Percentiles rank a stretch among this genome's conserved stretches.
Conservation (phyloP, 2,329 filamentous ascomycete species). For the Periglandula ipomoeae region DNA sequence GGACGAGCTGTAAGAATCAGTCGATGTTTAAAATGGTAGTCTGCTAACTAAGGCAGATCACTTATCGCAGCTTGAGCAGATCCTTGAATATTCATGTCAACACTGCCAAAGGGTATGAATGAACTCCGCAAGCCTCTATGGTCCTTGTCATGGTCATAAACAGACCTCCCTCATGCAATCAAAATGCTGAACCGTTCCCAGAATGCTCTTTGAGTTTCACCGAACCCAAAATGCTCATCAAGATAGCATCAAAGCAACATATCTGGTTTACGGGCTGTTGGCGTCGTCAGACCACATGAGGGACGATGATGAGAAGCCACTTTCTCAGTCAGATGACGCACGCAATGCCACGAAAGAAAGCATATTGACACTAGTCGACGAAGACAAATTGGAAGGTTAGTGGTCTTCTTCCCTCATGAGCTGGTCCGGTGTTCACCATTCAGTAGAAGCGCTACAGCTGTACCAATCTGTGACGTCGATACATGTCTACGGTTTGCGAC, state of each 20-base stretch:
- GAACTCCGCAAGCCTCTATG: background rate
- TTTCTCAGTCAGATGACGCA: background rate
- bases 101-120: slow-evolving; percentile 69
- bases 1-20: slow-evolving; percentile 53
- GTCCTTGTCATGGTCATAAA: background rate
- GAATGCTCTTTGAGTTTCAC: slow-evolving; percentile 88
- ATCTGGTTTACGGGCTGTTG: slow-evolving; percentile 63
- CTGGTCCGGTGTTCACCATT: slow-evolving; percentile 8
- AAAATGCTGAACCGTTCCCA: slow-evolving; percentile 23
- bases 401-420: background rate
- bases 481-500: slow-evolving; percentile 70
- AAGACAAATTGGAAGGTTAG: slow-evolving; percentile 63
- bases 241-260: slow-evolving; percentile 80
- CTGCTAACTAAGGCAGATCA: slow-evolving; percentile 48
- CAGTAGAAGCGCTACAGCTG: slow-evolving; percentile 51
- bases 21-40: background rate
- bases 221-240: slow-evolving; percentile 72
- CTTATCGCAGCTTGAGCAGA: slow-evolving; percentile 77
- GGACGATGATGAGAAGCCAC: slow-evolving; percentile 54
- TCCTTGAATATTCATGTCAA: slow-evolving; percentile 78
- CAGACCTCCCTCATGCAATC: background rate
- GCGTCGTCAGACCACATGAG: background rate
- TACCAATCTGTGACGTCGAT: slow-evolving; percentile 70
- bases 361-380: slow-evolving; percentile 57
- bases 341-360: background rate